Evolutionary conservation across 2,329 filamentous ascomycete species (phyloP).

Genomic region (Verticillium longisporum): DNA sequence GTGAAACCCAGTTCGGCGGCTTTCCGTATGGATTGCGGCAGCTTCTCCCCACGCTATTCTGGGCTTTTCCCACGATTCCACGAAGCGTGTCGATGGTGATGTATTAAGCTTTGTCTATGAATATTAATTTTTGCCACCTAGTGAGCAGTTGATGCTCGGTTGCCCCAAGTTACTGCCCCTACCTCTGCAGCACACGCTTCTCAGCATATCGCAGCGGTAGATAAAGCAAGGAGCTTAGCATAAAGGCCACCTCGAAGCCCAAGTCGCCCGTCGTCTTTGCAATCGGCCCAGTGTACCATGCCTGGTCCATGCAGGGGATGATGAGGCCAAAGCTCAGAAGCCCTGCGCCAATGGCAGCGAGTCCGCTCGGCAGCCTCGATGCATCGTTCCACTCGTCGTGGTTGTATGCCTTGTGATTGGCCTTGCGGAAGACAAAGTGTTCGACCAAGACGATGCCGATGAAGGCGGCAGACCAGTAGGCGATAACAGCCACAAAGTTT

Average conservation of each 20-base stretch:
- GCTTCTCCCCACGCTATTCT: too few species aligned
- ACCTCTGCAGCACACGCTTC: constrained; percentile 19
- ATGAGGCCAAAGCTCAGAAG: constrained; percentile 42
- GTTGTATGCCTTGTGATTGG: constrained; percentile 37
- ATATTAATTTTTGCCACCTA: neutral
- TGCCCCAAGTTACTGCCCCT: neutral
- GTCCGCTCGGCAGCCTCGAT: constrained; percentile 34
- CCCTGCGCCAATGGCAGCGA: constrained; percentile 39
- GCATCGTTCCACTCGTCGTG: constrained; percentile 40
- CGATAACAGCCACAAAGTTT: constrained; percentile 51
- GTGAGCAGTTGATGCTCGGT: constrained; percentile 1
- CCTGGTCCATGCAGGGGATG: constrained; percentile 53
- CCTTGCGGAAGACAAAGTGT: constrained; percentile 39
- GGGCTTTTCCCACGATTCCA: too few species aligned
- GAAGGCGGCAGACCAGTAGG: constrained; percentile 52
- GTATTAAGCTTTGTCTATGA: neutral
- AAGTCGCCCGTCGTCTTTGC: constrained; percentile 55
- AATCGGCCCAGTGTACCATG: constrained; percentile 56
- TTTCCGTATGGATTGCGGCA: too few species aligned
- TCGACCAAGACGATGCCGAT: constrained; percentile 42
- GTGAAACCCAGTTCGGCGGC: too few species aligned
- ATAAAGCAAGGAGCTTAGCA: constrained; percentile 39
- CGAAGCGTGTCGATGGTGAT: neutral
- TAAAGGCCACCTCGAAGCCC: constrained; percentile 58
- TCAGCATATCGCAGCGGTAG: constrained; percentile 40